phyloP scores from a whole-genome alignment of 2,329 filamentous ascomycete genomes.

The Alternaria angustiovoidea region DNA sequence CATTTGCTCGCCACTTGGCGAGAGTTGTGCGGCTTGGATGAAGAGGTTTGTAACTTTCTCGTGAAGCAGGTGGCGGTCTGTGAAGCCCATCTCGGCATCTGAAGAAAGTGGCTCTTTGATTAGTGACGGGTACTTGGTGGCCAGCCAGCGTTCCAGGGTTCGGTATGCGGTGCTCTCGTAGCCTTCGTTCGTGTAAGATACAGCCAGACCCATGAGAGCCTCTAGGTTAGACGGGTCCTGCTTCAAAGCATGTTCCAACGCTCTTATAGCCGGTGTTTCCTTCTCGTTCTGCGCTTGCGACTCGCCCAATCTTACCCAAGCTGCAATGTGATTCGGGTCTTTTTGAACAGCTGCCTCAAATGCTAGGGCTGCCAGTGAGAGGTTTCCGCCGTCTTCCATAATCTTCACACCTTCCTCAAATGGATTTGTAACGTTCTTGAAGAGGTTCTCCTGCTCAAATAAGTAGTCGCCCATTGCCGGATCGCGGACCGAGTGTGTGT shows the following conservation, averaged over 20 bases:
- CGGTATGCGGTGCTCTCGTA: slow-evolving; percentile 97
- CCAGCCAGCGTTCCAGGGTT: slow-evolving; percentile 94
- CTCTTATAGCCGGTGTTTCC: slow-evolving; percentile 92
- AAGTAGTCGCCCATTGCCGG: slow-evolving; percentile 87
- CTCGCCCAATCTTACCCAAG: slow-evolving; percentile 90
- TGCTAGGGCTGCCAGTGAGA: slow-evolving; percentile 89
- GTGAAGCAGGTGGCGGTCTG: slow-evolving; percentile 87
- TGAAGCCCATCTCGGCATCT: slow-evolving; percentile 88
- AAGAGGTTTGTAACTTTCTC: slow-evolving; percentile 90
- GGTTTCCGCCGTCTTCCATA: slow-evolving; percentile 90
- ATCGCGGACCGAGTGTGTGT: slow-evolving; percentile 73
- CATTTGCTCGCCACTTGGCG: slow-evolving; percentile 92
- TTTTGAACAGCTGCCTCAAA: slow-evolving; percentile 97
- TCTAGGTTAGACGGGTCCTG: slow-evolving; percentile 86
- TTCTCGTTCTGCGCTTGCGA: slow-evolving; percentile 99
- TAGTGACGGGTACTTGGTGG: slow-evolving; percentile 90
- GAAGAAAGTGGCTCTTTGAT: slow-evolving; percentile 76
- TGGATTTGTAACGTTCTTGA: slow-evolving; percentile 79
- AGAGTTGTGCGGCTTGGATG: slow-evolving; percentile 90
- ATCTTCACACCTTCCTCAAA: slow-evolving; percentile 95
- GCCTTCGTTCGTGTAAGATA: slow-evolving; percentile 98
- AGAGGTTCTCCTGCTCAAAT: slow-evolving; percentile 94
- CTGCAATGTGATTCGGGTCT: slow-evolving; percentile 84
- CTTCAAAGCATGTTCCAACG: slow-evolving; percentile 88
- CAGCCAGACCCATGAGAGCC: slow-evolving; percentile 92